Evolutionary conservation across 805 yeast genomes (phyloP), one percentile per base, ranked within the genome.

Genomic region (Wickerhamiella musiphila): DNA sequence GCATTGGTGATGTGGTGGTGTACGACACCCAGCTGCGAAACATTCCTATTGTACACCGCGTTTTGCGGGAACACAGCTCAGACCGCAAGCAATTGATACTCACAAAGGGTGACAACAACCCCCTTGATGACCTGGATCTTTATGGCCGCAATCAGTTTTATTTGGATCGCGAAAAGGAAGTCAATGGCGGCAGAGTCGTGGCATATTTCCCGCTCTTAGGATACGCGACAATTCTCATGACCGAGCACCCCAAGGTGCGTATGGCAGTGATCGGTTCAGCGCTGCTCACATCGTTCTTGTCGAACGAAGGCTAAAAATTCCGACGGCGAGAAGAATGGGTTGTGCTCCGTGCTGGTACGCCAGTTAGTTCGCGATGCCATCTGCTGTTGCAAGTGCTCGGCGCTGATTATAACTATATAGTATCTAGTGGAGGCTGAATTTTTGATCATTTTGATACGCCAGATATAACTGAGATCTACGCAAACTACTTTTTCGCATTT

Each of bases 41-140:
- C 13, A 84, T 90, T 26, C 98, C 98, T n/a, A 90, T 90, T 50
- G 98, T 90, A 21, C 98, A 90, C 52, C 68, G 98, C 45, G 94
- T 90, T 1, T 53, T 90, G 49, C 68, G 94, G 47, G 86, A 81
- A 44, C 96, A 90, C 49, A 73, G 46, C 19, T 47, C 47, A 6
- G 43, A 45, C 21, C 39, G 39, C 29, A 64, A 71, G 49, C 94
- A 84, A 54, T 60, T 74, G 31, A 54, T 90, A 31, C 64, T 90
- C 38, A 90, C 98, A 1, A 90, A 90, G 54, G 98, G 98, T 53
- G 98, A 90, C 54, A 90, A 90, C 53, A 90, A 90, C 51, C 79
- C 84, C 3, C 73, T 78, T 32, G 93, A 90, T 54, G 98, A 90
- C 54, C 63, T 90, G 42, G 75, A 81, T 11, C 63, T 90, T 28